phyloP scores from a whole-genome alignment of 2,329 filamentous ascomycete genomes.

The Paecilomyces formosus region DNA sequence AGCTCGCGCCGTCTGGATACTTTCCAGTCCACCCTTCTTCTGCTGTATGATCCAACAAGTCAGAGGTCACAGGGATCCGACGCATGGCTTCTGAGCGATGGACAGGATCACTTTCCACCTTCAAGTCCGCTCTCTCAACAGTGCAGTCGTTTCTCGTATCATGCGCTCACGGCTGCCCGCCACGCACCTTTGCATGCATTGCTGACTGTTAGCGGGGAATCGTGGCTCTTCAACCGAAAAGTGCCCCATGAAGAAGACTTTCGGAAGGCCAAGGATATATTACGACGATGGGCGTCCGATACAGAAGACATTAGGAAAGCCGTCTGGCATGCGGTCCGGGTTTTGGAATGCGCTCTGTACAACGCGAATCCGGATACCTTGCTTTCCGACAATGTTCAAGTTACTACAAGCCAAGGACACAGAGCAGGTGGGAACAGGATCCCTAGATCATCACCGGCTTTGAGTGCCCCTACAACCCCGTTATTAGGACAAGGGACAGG shows the following conservation, averaged over 20 bases:
- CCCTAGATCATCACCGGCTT: not conserved
- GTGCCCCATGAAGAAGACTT: slow-evolving; percentile 24
- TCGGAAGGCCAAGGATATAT: slow-evolving; percentile 17
- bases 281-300: slow-evolving; percentile 22
- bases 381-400: not conserved
- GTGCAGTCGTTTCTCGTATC: slow-evolving; percentile 18
- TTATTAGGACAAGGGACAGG: not conserved
- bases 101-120: not conserved
- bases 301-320: slow-evolving; percentile 18
- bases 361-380: not conserved
- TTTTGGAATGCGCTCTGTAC: slow-evolving; percentile 10
- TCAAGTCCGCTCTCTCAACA: slow-evolving; percentile 1
- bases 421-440: not conserved
- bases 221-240: slow-evolving; percentile 29
- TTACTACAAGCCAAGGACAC: not conserved
- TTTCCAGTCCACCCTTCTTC: slow-evolving; percentile 16
- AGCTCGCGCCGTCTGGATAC: slow-evolving; percentile 8
- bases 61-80: slow-evolving; percentile 5
- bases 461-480: not conserved
- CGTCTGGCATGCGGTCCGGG: slow-evolving; percentile 24
- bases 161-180: slow-evolving; percentile 20
- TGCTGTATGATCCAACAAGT: slow-evolving; percentile 12
- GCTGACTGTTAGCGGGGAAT: slow-evolving; percentile 27
- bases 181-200: slow-evolving; percentile 23
- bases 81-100: slow-evolving; percentile 3